Conservation (phyloP, 768 basidiomycete genomes). For the Phanerodontia chrysosporium region DNA sequence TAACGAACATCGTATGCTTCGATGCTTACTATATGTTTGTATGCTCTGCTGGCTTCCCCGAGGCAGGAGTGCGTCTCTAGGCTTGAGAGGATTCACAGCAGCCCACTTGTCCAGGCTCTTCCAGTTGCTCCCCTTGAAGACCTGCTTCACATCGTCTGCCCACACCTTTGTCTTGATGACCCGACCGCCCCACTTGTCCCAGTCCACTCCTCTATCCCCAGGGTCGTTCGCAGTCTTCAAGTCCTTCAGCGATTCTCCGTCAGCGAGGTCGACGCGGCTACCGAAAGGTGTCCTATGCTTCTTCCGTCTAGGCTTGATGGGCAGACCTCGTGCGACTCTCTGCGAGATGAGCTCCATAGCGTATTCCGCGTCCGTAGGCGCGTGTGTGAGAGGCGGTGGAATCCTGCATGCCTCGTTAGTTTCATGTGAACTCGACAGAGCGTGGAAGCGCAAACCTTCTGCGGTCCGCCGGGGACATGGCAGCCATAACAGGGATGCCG, state of each 20-base stretch:
- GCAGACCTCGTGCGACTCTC: constrained; percentile 52
- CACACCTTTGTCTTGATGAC: constrained; percentile 43
- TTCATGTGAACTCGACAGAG: no score
- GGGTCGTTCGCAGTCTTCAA: not conserved
- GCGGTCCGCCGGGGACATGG: constrained; percentile 43
- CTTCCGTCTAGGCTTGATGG: constrained; percentile 32
- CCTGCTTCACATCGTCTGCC: constrained; percentile 34
- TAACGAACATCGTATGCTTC: constrained; percentile 18
- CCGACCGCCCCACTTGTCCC: constrained; percentile 55
- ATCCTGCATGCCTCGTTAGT: constrained; percentile 29
- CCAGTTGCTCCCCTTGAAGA: constrained; percentile 31
- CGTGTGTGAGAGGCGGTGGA: constrained; percentile 43
- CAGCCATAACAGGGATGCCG: constrained; percentile 48
- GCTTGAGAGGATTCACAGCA: constrained; percentile 2
- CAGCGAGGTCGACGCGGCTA: not conserved
- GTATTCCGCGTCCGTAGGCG: constrained; percentile 66
- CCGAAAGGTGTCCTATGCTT: constrained; percentile 11
- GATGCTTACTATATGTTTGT: constrained; percentile 20
- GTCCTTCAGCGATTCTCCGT: not conserved
- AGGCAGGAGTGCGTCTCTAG: constrained; percentile 10
- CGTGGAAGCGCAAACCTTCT: constrained; percentile 34
- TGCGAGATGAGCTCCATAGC: constrained; percentile 66
- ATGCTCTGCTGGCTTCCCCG: constrained; percentile 10
- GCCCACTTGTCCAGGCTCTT: constrained; percentile 20
- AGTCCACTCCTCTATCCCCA: constrained; percentile 32